Evolutionary conservation across 495 filamentous ascomycete genomes (phyloP).

Genomic region (Penicillium egyptiacum): DNA sequence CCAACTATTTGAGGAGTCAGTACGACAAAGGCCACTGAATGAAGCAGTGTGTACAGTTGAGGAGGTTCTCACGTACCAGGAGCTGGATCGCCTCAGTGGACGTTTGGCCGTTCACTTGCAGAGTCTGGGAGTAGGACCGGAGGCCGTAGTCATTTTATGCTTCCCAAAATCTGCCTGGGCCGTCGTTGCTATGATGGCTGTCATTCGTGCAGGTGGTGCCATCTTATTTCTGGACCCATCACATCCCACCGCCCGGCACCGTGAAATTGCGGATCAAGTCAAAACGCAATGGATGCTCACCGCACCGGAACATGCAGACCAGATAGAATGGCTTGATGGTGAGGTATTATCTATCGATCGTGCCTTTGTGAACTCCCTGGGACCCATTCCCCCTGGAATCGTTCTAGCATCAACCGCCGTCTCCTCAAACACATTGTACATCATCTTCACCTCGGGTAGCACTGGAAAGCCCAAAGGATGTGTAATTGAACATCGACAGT

Average conservation of each 20-base stretch:
- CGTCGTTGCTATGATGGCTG: constrained; percentile 39
- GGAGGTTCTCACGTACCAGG: not conserved
- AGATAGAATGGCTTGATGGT: not conserved
- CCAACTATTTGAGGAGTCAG: not conserved
- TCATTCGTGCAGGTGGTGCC: constrained; percentile 49
- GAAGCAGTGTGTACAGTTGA: not conserved
- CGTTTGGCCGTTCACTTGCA: constrained; percentile 29
- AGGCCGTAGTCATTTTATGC: constrained; percentile 20
- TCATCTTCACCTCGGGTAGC: constrained; percentile 35
- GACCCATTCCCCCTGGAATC: not conserved
- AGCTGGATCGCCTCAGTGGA: not conserved
- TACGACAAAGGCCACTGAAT: not conserved
- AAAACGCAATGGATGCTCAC: constrained; percentile 44
- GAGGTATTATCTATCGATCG: not conserved
- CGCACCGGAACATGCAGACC: not conserved
- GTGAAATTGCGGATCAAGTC: constrained; percentile 49
- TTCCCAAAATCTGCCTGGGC: constrained; percentile 48
- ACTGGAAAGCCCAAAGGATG: constrained; percentile 38
- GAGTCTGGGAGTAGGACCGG: constrained; percentile 20
- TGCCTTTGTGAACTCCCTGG: not conserved
- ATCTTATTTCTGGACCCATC: constrained; percentile 49
- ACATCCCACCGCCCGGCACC: constrained; percentile 47
- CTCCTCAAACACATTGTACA: constrained; percentile 6
- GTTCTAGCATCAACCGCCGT: not conserved
- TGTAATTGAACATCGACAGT: constrained; percentile 31